Base-by-base conservation (phyloP, 495 filamentous ascomycete genomes). In the Aspergillus bertholletiae region DNA sequence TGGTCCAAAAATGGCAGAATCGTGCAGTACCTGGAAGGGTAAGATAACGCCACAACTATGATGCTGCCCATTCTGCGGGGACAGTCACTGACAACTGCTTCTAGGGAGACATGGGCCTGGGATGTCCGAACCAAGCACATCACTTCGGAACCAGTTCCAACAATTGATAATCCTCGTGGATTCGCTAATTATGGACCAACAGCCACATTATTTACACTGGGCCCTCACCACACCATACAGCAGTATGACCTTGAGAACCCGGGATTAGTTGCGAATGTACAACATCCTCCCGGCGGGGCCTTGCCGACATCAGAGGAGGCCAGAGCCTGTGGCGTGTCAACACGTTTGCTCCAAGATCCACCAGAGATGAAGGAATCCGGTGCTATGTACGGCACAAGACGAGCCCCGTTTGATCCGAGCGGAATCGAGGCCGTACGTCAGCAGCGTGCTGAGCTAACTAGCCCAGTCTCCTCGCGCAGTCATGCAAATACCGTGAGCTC, bases 1-100 rank as follows among this genome's bases (percentile, higher is more conserved):
- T 99, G 94, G 94, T 97, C 95, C 3, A 97, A 96, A 74, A 96
- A 96, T 74, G 94, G 94, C 24, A 86, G 89, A 59, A 91, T 99
- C 56, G 80, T 99, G 47, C 94, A 99, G 72, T 93, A 84, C 72
- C 84, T 91, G 7, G 91, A 97, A 71, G 84, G 89, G 93, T 97
- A 73, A 77, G 90, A 81, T 57, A 39, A n/a, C n/a, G n/a, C n/a
- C n/a, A n/a, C 0, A 17, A 7, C 20, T 5, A 5, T 5, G 39
- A 37, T 8, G 11, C n/a, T 43, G 39, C 11, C 18, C 7, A 2
- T 22, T 8, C 20, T 7, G 17, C 9, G 39, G 18, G 13, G 18
- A 2, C 5, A 43, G 39, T 3, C 20, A 22, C 39, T 46, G 18
- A 39, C 24, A 53, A 15, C 21, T 20, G 17, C 7, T 28, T 44